These are phyloP conservation scores for Diplotaxis tenuifolia DNA, from an alignment of 345 rosid genomes.

Conservation along the genomic window DNA sequence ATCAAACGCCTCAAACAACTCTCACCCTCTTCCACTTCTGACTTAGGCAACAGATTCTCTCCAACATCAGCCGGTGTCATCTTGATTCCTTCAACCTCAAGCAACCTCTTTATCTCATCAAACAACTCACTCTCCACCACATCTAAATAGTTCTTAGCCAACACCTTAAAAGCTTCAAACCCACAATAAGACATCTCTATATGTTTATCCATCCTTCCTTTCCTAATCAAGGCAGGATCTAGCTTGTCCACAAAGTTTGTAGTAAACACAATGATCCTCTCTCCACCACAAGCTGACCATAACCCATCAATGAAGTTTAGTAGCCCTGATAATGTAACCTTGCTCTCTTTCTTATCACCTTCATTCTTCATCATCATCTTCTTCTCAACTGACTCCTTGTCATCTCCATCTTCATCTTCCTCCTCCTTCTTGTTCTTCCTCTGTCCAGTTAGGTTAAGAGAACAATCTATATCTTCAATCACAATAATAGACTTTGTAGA, in stretches of 20 bases:
- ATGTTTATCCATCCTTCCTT: constrained; percentile 53
- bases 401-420: constrained; percentile 20
- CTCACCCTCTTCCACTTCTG: constrained; percentile 30
- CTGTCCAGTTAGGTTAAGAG: constrained; percentile 32
- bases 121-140: constrained; percentile 34
- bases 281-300: constrained; percentile 53
- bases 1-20: constrained; percentile 39
- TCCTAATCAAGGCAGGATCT: constrained; percentile 47
- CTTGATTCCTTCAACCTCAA: constrained; percentile 37
- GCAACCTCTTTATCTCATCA: constrained; percentile 29
- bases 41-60: constrained; percentile 46
- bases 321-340: constrained; percentile 49
- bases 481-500: constrained; percentile 49
- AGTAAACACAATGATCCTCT: constrained; percentile 50
- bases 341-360: constrained; percentile 26
- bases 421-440: constrained; percentile 25
- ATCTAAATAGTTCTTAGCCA: constrained; percentile 44
- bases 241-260: constrained; percentile 49
- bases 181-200: constrained; percentile 48
- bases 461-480: constrained; percentile 56
- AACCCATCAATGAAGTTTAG: constrained; percentile 51
- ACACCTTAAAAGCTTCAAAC: constrained; percentile 46
- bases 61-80: constrained; percentile 56
- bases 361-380: background rate
- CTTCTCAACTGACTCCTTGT: background rate